A percentile compares a stretch with the other conserved stretches of the same genome.
Conservation (phyloP, 257 asterid species). For the Nicotiana otophora region DNA sequence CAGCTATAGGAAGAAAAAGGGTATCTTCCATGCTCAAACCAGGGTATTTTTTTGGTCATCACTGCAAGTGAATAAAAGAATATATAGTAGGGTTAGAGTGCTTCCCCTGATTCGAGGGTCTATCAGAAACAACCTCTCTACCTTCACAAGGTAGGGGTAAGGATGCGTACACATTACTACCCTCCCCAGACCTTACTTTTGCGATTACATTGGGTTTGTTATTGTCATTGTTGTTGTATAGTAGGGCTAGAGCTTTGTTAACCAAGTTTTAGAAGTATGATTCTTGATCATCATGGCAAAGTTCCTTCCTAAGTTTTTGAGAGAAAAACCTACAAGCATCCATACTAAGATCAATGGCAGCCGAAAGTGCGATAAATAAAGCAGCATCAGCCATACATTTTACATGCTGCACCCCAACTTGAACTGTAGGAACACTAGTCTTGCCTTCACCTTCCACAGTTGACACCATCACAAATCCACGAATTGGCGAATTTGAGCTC, state of each 20-base stretch:
- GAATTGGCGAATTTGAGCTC: constrained; percentile 26
- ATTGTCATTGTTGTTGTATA: too few species aligned
- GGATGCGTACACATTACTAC: too few species aligned
- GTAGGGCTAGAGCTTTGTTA: background rate
- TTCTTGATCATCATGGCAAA: constrained; percentile 45
- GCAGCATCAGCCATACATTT: constrained; percentile 86
- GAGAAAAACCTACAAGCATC: constrained; percentile 79
- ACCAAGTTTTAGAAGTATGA: constrained; percentile 14
- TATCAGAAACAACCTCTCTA: background rate
- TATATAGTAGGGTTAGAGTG: too few species aligned
- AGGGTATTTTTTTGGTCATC: too few species aligned
- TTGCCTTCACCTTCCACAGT: constrained; percentile 78
- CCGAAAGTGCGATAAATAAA: constrained; percentile 65
- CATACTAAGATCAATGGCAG: constrained; percentile 84
- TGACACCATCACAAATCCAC: constrained; percentile 77
- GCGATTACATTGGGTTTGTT: too few species aligned
- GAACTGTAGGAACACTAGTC: constrained; percentile 53
- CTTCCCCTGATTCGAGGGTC: too few species aligned
- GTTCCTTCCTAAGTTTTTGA: constrained; percentile 63
- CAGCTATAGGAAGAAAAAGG: too few species aligned
- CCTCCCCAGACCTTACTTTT: too few species aligned
- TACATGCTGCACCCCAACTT: constrained; percentile 74
- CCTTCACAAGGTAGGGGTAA: too few species aligned
- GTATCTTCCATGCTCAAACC: too few species aligned
- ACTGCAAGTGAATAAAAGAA: too few species aligned